These are phyloP conservation scores for Mortierella sp. DNA, from an alignment of 371 early-diverging fungal species.

Conservation along the genomic window DNA sequence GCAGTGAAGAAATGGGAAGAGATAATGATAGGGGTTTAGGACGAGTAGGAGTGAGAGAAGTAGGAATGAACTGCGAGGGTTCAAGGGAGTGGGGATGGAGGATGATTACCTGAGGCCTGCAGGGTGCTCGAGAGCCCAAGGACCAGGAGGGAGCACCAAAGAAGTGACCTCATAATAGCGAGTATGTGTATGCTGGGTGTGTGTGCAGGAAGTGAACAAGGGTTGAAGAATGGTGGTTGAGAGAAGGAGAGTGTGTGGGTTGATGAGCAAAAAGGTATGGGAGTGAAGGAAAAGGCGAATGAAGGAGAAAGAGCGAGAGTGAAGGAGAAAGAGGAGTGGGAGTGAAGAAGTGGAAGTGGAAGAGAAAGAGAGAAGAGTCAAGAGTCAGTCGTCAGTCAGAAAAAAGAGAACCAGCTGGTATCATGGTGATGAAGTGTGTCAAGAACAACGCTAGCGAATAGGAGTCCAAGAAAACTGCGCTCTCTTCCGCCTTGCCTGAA, in stretches of 20 bases:
- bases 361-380: not conserved
- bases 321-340: not conserved
- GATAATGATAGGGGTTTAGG: not conserved
- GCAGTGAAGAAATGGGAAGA: not conserved
- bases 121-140: slow-evolving; percentile 29
- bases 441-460: not conserved
- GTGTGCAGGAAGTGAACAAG: not conserved
- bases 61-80: not conserved
- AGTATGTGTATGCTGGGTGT: not conserved
- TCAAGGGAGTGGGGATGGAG: not conserved
- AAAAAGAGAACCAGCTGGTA: not conserved
- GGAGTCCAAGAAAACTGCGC: not conserved
- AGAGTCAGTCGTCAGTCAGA: too few species aligned
- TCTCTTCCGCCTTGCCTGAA: not conserved
- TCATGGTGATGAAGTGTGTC: not conserved
- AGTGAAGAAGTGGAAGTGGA: not conserved
- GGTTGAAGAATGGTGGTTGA: not conserved
- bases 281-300: not conserved
- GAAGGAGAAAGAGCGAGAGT: not conserved
- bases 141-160: slow-evolving; percentile 23
- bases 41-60: not conserved
- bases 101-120: slow-evolving; percentile 26
- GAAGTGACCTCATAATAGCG: slow-evolving; percentile 28
- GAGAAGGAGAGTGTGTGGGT: not conserved
- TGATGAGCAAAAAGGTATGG: not conserved